A percentile compares a stretch with the other conserved stretches of the same genome.
phyloP scores from a whole-genome alignment of 192 early-diverging fungal species.

The Dimargaris cristalligena region DNA sequence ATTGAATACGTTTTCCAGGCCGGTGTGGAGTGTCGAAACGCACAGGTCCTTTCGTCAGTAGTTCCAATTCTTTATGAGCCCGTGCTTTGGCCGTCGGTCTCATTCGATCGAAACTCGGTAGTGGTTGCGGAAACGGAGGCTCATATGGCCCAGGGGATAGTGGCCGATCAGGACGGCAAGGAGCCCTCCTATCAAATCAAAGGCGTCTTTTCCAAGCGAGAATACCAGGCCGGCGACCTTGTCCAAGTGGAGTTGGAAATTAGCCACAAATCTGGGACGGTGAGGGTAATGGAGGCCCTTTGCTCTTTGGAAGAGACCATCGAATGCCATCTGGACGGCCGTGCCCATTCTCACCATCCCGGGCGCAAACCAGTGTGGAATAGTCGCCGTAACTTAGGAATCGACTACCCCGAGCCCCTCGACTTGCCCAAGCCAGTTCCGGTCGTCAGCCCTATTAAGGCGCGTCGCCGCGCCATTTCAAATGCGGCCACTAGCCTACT shows the following conservation, averaged over 20 bases:
- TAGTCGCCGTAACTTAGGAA: background rate
- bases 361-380: slow-evolving; percentile 2
- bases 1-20: slow-evolving; percentile 6
- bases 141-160: background rate
- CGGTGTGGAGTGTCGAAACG: background rate
- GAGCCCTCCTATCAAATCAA: background rate
- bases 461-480: slow-evolving; percentile 4
- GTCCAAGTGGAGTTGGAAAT: slow-evolving; percentile 1
- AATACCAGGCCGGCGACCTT: background rate
- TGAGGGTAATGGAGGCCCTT: background rate
- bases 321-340: slow-evolving; percentile 8
- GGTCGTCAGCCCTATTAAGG: slow-evolving; percentile 4
- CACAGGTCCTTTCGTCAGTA: background rate
- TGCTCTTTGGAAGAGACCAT: slow-evolving; percentile 4
- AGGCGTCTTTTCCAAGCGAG: background rate
- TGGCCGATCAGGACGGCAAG: background rate
- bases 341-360: background rate
- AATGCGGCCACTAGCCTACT: slow-evolving; percentile 1
- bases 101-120: background rate
- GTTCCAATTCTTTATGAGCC: background rate
- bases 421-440: background rate
- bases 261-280: background rate
- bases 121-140: background rate
- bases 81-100: background rate
- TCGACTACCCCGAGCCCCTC: background rate